phyloP scores from a whole-genome alignment of 257 asterid genomes.

The Haberlea rhodopensis region DNA sequence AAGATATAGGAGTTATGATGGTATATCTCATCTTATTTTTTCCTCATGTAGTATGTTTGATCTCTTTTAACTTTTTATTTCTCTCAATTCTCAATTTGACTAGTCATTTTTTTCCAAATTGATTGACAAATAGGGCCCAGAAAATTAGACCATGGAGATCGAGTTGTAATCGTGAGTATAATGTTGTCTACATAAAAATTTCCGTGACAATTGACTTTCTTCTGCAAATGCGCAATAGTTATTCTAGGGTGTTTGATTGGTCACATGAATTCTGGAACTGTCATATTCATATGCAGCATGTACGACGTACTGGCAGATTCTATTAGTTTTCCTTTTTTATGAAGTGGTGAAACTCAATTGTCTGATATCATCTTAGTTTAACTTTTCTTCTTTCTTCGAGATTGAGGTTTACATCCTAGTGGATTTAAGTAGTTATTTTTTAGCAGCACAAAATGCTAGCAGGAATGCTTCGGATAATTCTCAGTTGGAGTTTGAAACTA shows the following conservation, averaged over 20 bases:
- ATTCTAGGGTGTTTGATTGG: too few relatives aligned
- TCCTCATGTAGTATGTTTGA: neutral
- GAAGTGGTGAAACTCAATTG: neutral
- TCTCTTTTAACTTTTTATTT: too few relatives aligned
- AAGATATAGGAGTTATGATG: neutral
- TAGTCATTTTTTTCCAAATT: neutral
- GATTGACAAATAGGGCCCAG: neutral
- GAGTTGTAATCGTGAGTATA: neutral
- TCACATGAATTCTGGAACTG: too few relatives aligned
- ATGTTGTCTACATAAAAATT: too few relatives aligned
- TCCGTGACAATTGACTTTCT: neutral
- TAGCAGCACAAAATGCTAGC: slow-evolving; percentile 41
- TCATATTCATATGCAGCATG: neutral
- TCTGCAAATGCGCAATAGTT: neutral
- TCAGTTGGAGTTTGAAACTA: slow-evolving; percentile 67
- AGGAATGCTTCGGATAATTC: slow-evolving; percentile 42
- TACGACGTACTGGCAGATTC: neutral
- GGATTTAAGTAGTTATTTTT: slow-evolving; percentile 9
- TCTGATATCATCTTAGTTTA: neutral
- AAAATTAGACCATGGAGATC: neutral
- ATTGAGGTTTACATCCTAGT: neutral
- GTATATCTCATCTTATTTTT: neutral
- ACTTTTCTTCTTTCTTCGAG: neutral
- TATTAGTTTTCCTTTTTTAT: neutral
- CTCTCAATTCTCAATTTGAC: neutral